Evolutionary conservation across 495 filamentous ascomycete genomes (phyloP).

Genomic region (Annulohypoxylon maeteangense): DNA sequence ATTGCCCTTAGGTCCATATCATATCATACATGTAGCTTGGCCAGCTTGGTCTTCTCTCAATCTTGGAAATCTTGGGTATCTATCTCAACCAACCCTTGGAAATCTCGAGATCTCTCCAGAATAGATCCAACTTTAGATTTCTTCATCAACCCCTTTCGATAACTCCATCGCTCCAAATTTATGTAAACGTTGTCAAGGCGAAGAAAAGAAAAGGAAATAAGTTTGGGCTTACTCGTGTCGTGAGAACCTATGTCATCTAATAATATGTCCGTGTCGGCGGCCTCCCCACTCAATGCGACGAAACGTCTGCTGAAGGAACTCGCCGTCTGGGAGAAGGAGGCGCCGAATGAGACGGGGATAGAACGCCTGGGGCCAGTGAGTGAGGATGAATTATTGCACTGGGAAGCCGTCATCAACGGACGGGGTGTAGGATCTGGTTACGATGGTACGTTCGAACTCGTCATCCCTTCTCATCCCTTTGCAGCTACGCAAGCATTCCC

Average conservation of each 20-base stretch:
- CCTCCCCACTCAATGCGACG: constrained; percentile 48
- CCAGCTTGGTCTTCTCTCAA: background rate
- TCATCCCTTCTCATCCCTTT: constrained; percentile 2
- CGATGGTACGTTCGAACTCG: constrained; percentile 63
- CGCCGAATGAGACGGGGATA: constrained; percentile 54
- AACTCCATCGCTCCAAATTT: no score
- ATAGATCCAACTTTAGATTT: background rate
- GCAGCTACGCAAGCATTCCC: background rate
- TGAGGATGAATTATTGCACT: constrained; percentile 76
- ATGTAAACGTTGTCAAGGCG: background rate
- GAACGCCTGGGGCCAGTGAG: constrained; percentile 72
- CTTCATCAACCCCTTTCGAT: no score
- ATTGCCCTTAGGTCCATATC: constrained; percentile 1
- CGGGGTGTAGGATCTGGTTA: constrained; percentile 70
- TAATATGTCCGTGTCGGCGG: constrained; percentile 10
- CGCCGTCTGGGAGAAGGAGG: constrained; percentile 53
- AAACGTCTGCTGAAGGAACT: constrained; percentile 59
- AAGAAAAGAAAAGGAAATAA: background rate
- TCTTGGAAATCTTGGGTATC: constrained; percentile 8
- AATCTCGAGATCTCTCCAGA: background rate
- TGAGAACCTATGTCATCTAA: constrained; percentile 21
- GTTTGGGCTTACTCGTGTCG: background rate
- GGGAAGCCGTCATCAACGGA: constrained; percentile 85
- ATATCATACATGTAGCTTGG: constrained; percentile 5
- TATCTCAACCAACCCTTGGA: background rate